Base-by-base conservation (phyloP, 2,329 filamentous ascomycete species). In the Alternaria rosae region DNA sequence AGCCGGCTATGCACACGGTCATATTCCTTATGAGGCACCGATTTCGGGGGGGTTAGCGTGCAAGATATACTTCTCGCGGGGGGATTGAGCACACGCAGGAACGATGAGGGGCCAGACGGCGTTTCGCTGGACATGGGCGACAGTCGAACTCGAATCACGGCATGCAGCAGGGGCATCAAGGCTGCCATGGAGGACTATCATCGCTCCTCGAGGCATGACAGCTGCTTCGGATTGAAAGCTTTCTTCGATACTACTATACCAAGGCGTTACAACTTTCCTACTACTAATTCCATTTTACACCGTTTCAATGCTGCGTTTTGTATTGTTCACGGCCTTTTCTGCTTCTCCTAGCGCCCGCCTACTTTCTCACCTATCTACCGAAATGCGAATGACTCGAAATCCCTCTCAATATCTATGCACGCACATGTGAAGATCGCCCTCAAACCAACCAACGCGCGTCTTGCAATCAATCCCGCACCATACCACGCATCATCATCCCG, bases 51-150 rank as follows among this genome's bases (percentile, higher is more conserved):
- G 57, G 23, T 58, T 51, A 54, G 38, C 51, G 62, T 45, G 57
- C 56, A 57, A 57, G 60, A 57, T 55, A 66, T 66, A 53, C 56
- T 53, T 61, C 50, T 45, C 44, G 45, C n/a, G 23, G 32, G 41
- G 23, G 23, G 26, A 23, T 20, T 35, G 26, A 35, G 44, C 47
- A 17, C 28, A 12, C 15, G 20, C 30, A 51, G 47, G 28, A 21
- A 60, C 35, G 38, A 26, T 32, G 38, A 35, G 12, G 43, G 10
- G 30, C 12, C 13, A 50, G 51, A 32, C 51, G 35, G n/a, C 23
- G 13, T 51, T 13, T 25, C 21, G 28, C 17, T 23, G 32, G 28
- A 21, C 47, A 21, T 15, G 32, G 10, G 42, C 15, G 17, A 23
- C 56, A 59, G 25, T 9, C n/a, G 35, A 8, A 23, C 21, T 11